A percentile compares a stretch with the other conserved stretches of the same genome.
These are phyloP conservation scores for Ceratocystis variospora DNA, from an alignment of 2,329 filamentous ascomycete species.

Conservation along the genomic window DNA sequence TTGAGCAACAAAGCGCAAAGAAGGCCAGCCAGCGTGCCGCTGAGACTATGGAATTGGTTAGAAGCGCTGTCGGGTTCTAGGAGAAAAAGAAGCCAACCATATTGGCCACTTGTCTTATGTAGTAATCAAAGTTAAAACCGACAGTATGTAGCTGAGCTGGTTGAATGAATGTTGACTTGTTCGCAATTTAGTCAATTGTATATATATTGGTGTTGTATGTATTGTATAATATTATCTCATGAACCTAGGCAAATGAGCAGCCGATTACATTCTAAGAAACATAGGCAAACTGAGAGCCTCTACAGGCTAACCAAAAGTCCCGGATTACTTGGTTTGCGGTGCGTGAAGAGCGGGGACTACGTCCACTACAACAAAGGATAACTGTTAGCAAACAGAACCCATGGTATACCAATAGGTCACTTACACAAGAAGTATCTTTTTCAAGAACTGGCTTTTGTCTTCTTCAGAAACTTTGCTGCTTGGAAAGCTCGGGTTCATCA, in stretches of 20 bases:
- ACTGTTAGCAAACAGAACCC: neutral
- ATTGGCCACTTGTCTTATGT: too few relatives aligned
- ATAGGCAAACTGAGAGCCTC: constrained; percentile 43
- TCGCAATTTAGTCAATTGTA: too few relatives aligned
- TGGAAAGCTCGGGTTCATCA: constrained; percentile 43
- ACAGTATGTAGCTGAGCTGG: too few relatives aligned
- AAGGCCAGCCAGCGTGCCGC: constrained; percentile 50
- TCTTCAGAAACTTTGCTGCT: constrained; percentile 43
- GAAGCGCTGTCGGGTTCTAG: constrained; percentile 37
- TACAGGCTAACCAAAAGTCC: constrained; percentile 59
- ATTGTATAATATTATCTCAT: too few relatives aligned
- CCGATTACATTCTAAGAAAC: constrained; percentile 1
- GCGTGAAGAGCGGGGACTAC: constrained; percentile 50
- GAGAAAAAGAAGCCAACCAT: neutral
- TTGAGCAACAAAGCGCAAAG: constrained; percentile 44
- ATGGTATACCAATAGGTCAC: neutral
- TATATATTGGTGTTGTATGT: too few relatives aligned
- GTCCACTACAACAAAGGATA: constrained; percentile 33
- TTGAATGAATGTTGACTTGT: too few relatives aligned
- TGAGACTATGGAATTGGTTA: constrained; percentile 41
- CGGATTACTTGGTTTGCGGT: constrained; percentile 53
- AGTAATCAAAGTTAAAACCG: too few relatives aligned
- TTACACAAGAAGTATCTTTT: constrained; percentile 41
- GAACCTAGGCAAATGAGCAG: neutral
- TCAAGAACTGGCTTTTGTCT: constrained; percentile 51